A percentile compares a stretch with the other conserved stretches of the same genome.
These are phyloP conservation scores for Pulveroboletus ravenelii DNA, from an alignment of 768 basidiomycete genomes.

Conservation along the genomic window DNA sequence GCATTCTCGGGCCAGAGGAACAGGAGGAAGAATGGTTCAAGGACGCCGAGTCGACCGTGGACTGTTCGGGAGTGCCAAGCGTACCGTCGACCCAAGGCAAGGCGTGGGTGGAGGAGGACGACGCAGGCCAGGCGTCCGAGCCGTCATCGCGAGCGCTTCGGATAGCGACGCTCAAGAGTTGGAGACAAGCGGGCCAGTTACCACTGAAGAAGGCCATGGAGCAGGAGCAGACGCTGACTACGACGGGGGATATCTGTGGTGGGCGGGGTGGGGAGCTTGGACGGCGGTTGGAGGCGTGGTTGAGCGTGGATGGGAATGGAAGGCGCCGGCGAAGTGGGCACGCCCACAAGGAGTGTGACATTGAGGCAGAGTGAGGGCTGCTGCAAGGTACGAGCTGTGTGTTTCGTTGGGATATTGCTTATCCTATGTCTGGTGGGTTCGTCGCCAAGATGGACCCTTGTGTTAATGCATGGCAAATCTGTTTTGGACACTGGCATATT, in stretches of 20 bases:
- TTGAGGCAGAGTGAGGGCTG: constrained; percentile 10
- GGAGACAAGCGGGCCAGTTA: constrained; percentile 41
- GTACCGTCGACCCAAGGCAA: neutral
- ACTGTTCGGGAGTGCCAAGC: constrained; percentile 17
- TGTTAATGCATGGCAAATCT: too few species aligned
- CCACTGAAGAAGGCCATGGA: constrained; percentile 58
- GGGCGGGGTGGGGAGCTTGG: constrained; percentile 78
- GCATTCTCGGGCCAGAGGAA: constrained; percentile 70
- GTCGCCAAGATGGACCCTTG: too few species aligned
- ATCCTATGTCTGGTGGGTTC: too few species aligned
- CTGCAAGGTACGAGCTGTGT: too few species aligned
- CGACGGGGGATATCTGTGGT: constrained; percentile 72
- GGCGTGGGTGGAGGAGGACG: neutral
- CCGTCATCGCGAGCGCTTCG: constrained; percentile 19
- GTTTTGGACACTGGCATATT: too few species aligned
- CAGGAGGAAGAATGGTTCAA: constrained; percentile 69
- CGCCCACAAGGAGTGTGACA: constrained; percentile 13
- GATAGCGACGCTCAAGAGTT: constrained; percentile 24
- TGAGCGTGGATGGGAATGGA: constrained; percentile 39
- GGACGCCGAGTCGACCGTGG: constrained; percentile 29
- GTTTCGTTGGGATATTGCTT: too few species aligned
- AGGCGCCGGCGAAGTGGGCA: constrained; percentile 7
- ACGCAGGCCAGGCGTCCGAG: constrained; percentile 6
- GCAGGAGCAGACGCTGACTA: constrained; percentile 65
- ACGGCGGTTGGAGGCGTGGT: constrained; percentile 69